Conservation (phyloP, 768 basidiomycete genomes). For the Filobasidium floriforme region DNA sequence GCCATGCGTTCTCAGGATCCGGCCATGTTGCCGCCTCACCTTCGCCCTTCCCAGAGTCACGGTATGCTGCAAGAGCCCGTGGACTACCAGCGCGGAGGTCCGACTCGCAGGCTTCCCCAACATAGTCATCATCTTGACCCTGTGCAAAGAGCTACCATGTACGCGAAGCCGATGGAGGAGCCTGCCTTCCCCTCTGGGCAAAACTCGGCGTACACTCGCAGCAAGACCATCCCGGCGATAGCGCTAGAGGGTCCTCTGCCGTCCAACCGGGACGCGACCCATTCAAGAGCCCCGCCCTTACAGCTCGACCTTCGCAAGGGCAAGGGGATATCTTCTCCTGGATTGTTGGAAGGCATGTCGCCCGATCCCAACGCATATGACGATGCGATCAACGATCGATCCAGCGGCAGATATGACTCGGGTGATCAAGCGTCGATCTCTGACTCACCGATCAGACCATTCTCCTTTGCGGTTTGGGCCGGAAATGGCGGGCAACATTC, state of each 20-base stretch:
- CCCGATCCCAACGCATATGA: slow-evolving; percentile 10
- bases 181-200: background rate
- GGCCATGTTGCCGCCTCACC: background rate
- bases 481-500: slow-evolving; percentile 27
- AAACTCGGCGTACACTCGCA: background rate
- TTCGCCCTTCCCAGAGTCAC: background rate
- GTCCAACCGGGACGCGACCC: background rate
- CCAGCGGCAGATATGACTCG: slow-evolving; percentile 1
- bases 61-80: background rate
- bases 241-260: background rate
- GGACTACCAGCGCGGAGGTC: background rate
- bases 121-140: slow-evolving; percentile 1
- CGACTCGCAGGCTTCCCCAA: background rate
- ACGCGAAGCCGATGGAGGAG: slow-evolving; percentile 1
- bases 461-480: slow-evolving; percentile 46
- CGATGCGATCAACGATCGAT: background rate
- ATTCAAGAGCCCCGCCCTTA: slow-evolving; percentile 1
- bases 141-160: background rate
- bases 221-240: slow-evolving; percentile 8
- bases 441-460: slow-evolving; percentile 35
- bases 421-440: background rate
- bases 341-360: slow-evolving; percentile 24
- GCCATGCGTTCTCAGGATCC: slow-evolving; percentile 8
- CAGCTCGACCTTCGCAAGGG: slow-evolving; percentile 25
- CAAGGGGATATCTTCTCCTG: slow-evolving; percentile 29